These are phyloP conservation scores for Fusarium nematophilum DNA, from an alignment of 2,329 filamentous ascomycete genomes.

Conservation along the genomic window DNA sequence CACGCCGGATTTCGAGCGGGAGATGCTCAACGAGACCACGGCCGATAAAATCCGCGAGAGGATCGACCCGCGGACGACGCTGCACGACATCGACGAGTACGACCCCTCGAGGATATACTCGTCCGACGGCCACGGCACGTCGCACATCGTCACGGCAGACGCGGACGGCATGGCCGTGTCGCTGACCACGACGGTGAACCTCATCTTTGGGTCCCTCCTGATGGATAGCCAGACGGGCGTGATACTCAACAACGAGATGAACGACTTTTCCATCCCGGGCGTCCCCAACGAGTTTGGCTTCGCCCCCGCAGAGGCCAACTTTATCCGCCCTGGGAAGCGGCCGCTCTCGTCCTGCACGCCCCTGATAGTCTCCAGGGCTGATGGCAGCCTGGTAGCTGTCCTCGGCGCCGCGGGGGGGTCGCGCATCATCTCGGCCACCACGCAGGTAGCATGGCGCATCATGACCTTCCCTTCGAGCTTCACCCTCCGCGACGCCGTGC, in stretches of 20 bases:
- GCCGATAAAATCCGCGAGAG: constrained; percentile 69
- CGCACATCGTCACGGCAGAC: constrained; percentile 79
- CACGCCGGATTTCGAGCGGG: constrained; percentile 71
- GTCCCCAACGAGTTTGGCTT: constrained; percentile 86
- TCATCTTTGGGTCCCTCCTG: constrained; percentile 83
- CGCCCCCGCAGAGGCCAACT: constrained; percentile 83
- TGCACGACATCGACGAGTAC: constrained; percentile 77
- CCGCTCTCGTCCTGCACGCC: constrained; percentile 87
- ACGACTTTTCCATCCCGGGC: constrained; percentile 88
- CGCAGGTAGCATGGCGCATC: constrained; percentile 79
- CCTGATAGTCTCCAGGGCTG: constrained; percentile 74
- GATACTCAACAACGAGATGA: constrained; percentile 78
- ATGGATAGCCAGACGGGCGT: constrained; percentile 86
- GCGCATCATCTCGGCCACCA: constrained; percentile 83
- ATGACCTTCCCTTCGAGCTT: constrained; percentile 68
- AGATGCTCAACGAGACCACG: constrained; percentile 72
- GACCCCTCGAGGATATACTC: constrained; percentile 74
- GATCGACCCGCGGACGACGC: constrained; percentile 77
- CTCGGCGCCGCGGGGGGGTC: constrained; percentile 84
- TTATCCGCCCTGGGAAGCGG: constrained; percentile 81
- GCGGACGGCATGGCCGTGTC: constrained; percentile 79
- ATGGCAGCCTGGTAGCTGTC: constrained; percentile 73
- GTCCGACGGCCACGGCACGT: constrained; percentile 78
- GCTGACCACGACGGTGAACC: constrained; percentile 88
- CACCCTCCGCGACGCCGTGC: constrained; percentile 71